Evolutionary conservation across 2,329 filamentous ascomycete genomes (phyloP).

Genomic region (Sporothrix curviconia): DNA sequence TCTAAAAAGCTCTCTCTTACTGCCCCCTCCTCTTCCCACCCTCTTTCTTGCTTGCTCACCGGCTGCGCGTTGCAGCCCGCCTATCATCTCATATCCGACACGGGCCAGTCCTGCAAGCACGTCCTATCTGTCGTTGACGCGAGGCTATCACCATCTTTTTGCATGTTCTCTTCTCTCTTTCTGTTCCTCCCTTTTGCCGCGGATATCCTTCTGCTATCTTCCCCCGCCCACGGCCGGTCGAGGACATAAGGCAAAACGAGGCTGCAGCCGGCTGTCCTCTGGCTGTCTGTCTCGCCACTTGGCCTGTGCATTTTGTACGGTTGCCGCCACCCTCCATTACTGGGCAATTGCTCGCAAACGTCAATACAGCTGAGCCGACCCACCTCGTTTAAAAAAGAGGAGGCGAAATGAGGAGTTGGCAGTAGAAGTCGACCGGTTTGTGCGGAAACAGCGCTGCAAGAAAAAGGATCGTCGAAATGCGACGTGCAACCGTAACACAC

Average conservation of each 20-base stretch:
- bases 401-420: background rate
- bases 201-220: background rate
- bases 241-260: background rate
- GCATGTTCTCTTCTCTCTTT: background rate
- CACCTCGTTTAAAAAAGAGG: background rate
- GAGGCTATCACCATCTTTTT: constrained; percentile 2
- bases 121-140: too few species aligned
- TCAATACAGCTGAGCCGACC: too few species aligned
- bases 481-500: background rate
- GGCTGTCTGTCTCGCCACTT: background rate
- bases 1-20: too few species aligned
- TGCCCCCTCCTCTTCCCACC: constrained; percentile 3
- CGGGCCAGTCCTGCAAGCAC: too few species aligned
- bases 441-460: background rate
- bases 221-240: background rate
- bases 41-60: background rate
- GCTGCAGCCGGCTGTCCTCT: too few species aligned
- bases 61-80: background rate
- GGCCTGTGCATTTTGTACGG: background rate
- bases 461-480: background rate
- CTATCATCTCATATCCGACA: too few species aligned
- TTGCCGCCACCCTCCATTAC: background rate
- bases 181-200: background rate
- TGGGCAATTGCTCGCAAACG: background rate
- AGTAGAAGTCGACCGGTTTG: background rate